These are phyloP conservation scores for Talaromyces adpressus DNA, from an alignment of 495 filamentous ascomycete species.

Conservation along the genomic window DNA sequence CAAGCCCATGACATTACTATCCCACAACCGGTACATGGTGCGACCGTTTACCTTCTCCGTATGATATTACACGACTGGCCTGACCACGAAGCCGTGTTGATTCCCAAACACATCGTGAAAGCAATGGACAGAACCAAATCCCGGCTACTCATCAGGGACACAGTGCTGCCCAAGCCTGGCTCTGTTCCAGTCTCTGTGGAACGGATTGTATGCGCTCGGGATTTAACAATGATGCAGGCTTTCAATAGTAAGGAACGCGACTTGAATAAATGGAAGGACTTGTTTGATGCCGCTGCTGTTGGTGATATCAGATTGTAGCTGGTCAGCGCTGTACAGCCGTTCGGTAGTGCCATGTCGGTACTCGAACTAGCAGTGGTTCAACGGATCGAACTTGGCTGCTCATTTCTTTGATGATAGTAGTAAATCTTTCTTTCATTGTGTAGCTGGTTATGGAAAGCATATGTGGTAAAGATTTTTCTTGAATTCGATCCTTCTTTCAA, in stretches of 20 bases:
- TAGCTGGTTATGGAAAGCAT: no score
- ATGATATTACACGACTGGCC: slow-evolving; percentile 56
- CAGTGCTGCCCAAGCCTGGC: slow-evolving; percentile 29
- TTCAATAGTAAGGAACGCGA: slow-evolving; percentile 35
- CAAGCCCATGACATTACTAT: slow-evolving; percentile 44
- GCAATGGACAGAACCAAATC: slow-evolving; percentile 37
- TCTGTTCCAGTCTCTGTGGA: slow-evolving; percentile 18
- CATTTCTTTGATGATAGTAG: no score
- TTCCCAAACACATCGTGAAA: slow-evolving; percentile 45
- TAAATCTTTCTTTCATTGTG: no score
- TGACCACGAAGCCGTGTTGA: slow-evolving; percentile 44
- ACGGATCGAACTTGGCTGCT: neutral
- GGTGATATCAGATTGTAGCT: neutral
- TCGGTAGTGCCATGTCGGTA: neutral
- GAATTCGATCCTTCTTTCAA: no score
- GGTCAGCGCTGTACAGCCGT: neutral
- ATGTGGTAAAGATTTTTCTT: no score
- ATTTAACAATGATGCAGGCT: slow-evolving; percentile 31
- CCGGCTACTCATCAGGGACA: slow-evolving; percentile 31
- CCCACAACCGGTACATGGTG: slow-evolving; percentile 42
- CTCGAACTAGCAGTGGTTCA: neutral
- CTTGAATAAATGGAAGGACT: slow-evolving; percentile 25
- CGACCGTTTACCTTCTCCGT: slow-evolving; percentile 51
- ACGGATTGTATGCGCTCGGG: slow-evolving; percentile 21
- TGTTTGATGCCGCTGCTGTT: no score